Evolutionary conservation across 2,329 filamentous ascomycete species (phyloP), one percentile per base, ranked within the genome.

Genomic region (Penicillium sp.): DNA sequence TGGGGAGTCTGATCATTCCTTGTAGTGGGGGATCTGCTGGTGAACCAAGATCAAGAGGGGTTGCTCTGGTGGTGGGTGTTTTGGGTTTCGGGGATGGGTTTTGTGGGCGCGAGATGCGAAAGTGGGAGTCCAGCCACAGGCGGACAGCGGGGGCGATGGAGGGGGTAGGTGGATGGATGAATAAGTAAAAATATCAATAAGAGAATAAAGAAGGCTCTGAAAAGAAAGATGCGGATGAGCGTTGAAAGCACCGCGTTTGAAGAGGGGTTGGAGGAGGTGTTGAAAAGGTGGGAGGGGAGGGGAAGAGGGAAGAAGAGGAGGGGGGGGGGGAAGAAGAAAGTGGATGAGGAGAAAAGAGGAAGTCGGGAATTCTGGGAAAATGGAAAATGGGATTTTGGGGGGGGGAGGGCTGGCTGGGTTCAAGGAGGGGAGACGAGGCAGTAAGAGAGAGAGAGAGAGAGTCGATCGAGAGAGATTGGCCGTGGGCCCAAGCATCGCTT

Each of bases 1-100:
- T 72, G 72, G 75, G 77, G 70, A 73, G 73, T 73, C 75, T 77
- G 76, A 75, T 78, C 78, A 80, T 80, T 79, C 78, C 77, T 79
- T 77, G 76, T 57, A 61, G 74, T 70, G 71, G 68, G 64, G 59
- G 66, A 67, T 56, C 50, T 35, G 53, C 26, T 19, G 53, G 55
- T 13, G 19, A 68, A 65, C 63, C 65, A 60, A 61, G 58, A 61
- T 67, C 59, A 64, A 60, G 54, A 62, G 58, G 68, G 64, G 63
- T 19, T 47, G 53, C 13, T 12, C 12, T 10, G 30, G 38, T 44
- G 15, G 15, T 44, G n/a, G 28, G 33, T 13, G 24, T 33, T 38
- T 38, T 37, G 30, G 50, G 50, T 53, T 37, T 6, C 30, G 30
- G n/a, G 19, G 22, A 30, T 13, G 7, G 24, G 28, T 8, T 40